Base-by-base conservation (phyloP, 257 asterid species). In the Solanum tarapatanum region DNA sequence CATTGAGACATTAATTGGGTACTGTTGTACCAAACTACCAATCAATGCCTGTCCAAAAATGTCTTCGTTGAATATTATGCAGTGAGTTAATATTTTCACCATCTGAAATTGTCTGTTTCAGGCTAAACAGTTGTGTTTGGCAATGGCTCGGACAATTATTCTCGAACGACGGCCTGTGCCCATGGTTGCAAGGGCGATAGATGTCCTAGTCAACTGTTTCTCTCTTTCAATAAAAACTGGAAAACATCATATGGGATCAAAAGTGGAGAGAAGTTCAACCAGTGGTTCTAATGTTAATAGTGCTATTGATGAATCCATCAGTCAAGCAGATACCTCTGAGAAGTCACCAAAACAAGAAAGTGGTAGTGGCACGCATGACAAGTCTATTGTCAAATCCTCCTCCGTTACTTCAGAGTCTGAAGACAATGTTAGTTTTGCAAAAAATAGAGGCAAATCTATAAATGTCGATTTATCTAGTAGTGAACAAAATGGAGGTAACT, bases 91-190 rank as follows among this genome's bases (percentile, higher is more conserved):
- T 26, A 16, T 80, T 28, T 80, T 45, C 85, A 30, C 24, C 37
- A 16, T 45, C 84, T 79, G 17, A 79, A 19, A 24, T 79, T 79
- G 39, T 79, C 84, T 85, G 87, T 91, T 90, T 88, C 96, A 97
- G 99, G 99, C 98, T 80, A 97, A 96, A 91, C 94, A 92, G 55
- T 91, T 95, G 91, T 94, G 97, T 90, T 90, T 97, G 93, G 87
- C 89, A 24, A 91, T 95, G 48, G 88, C 90, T 79, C 93, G 96
- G 87, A 90, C 96, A 64, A 88, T 89, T 89, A 94, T 97, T 86
- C 93, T 97, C 89, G 99, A 97, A 91, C 89, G 99, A 88, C 94
- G 95, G 90, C 97, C 99, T 28, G 91, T 95, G 30, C 87, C 96
- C 21, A 76, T 92, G 87, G 98, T 95, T 75, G 87, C 96, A 76